Conservation (phyloP, 192 early-diverging fungal genomes). For the Podila horticola region DNA sequence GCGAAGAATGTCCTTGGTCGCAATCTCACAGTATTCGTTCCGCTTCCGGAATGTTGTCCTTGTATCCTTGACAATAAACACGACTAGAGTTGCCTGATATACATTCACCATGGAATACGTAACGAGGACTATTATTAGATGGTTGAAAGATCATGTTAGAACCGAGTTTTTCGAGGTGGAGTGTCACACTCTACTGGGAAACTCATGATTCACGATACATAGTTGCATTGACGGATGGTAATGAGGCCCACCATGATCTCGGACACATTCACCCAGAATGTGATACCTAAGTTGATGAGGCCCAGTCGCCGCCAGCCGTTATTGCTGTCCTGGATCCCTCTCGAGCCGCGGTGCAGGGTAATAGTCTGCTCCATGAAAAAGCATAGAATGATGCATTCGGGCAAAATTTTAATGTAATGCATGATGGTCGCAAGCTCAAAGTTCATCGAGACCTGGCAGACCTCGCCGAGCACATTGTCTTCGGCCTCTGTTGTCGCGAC, state of each 20-base stretch:
- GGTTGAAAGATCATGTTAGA: not conserved
- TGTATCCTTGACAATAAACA: slow-evolving; percentile 47
- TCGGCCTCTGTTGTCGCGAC: slow-evolving; percentile 20
- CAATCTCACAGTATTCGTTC: not conserved
- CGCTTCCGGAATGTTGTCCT: slow-evolving; percentile 33
- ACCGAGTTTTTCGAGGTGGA: not conserved
- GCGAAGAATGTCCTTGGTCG: not conserved
- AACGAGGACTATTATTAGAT: not conserved
- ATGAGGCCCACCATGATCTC: slow-evolving; percentile 40
- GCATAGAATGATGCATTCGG: slow-evolving; percentile 26
- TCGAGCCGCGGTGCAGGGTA: slow-evolving; percentile 18
- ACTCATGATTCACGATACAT: too few relatives aligned
- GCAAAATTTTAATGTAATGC: slow-evolving; percentile 47
- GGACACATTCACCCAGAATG: slow-evolving; percentile 43
- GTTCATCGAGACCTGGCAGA: slow-evolving; percentile 22
- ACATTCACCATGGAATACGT: slow-evolving; percentile 23
- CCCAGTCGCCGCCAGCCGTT: slow-evolving; percentile 29
- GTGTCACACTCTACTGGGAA: not conserved
- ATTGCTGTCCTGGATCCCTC: slow-evolving; percentile 1
- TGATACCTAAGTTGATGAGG: slow-evolving; percentile 42
- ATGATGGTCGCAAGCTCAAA: slow-evolving; percentile 20
- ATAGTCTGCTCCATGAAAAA: slow-evolving; percentile 47
- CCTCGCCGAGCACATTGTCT: slow-evolving; percentile 13
- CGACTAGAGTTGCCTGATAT: slow-evolving; percentile 27
- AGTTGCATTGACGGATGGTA: slow-evolving; percentile 20